phyloP scores from a whole-genome alignment of 2,329 filamentous ascomycete species.

The Aspergillus ochraceus region DNA sequence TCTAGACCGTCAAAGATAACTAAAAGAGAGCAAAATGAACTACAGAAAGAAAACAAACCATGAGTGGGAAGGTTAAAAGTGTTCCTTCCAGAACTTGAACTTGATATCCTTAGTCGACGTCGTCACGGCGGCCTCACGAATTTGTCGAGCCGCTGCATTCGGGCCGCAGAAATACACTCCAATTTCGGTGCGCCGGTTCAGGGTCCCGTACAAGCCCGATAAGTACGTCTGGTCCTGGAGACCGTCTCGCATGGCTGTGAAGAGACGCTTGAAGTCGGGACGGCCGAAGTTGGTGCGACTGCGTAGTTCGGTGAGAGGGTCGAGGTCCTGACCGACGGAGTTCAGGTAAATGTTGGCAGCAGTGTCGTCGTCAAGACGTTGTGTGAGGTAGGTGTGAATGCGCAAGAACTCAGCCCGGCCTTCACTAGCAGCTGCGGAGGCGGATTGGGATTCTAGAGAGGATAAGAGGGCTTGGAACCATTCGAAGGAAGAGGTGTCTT shows the following conservation, averaged over 20 bases:
- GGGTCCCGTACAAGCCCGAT: slow-evolving; percentile 67
- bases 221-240: slow-evolving; percentile 85
- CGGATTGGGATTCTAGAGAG: slow-evolving; percentile 84
- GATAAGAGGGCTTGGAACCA: slow-evolving; percentile 97
- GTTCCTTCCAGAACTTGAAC: slow-evolving; percentile 99
- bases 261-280: slow-evolving; percentile 80
- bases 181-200: slow-evolving; percentile 73
- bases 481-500: slow-evolving; percentile 91
- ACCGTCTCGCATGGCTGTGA: slow-evolving; percentile 82
- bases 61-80: slow-evolving; percentile 49
- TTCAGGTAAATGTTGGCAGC: slow-evolving; percentile 97
- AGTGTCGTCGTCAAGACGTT: slow-evolving; percentile 87
- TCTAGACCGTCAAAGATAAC: neutral
- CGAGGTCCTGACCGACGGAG: slow-evolving; percentile 80
- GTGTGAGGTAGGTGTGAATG: slow-evolving; percentile 97
- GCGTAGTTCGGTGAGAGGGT: slow-evolving; percentile 89
- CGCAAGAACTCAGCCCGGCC: slow-evolving; percentile 75
- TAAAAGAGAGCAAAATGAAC: slow-evolving; percentile 1
- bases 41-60: neutral
- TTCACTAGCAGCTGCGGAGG: slow-evolving; percentile 62
- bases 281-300: slow-evolving; percentile 91
- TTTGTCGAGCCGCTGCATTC: slow-evolving; percentile 74
- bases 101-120: slow-evolving; percentile 76
- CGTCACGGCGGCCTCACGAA: slow-evolving; percentile 75
- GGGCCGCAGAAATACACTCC: slow-evolving; percentile 98